Conservation (phyloP, 805 yeast genomes). For the Candida corydali region DNA sequence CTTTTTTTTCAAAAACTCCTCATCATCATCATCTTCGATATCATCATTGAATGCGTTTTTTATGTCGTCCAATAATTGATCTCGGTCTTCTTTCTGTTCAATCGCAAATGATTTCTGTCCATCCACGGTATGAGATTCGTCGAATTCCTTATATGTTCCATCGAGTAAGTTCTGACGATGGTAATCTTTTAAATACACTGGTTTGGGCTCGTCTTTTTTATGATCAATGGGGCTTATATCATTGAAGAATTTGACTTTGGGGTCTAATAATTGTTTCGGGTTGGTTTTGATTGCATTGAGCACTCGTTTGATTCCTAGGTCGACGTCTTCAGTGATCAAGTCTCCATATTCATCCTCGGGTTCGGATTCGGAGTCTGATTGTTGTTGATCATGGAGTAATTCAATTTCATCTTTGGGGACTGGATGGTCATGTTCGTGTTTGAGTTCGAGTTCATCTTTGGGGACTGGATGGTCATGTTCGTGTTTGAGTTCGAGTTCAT, state of each 20-base stretch:
- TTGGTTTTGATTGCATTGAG: slow-evolving; percentile 64
- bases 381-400: neutral
- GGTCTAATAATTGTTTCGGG: slow-evolving; percentile 63
- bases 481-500: slow-evolving; percentile 4
- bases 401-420: neutral
- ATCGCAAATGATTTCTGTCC: slow-evolving; percentile 67
- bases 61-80: slow-evolving; percentile 71
- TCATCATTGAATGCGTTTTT: slow-evolving; percentile 55
- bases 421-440: neutral
- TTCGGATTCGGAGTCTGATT: slow-evolving; percentile 36
- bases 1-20: slow-evolving; percentile 50
- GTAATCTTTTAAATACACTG: slow-evolving; percentile 86
- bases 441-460: neutral
- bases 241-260: slow-evolving; percentile 69
- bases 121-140: slow-evolving; percentile 42
- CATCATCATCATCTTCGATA: slow-evolving; percentile 42
- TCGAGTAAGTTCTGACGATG: slow-evolving; percentile 80
- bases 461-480: neutral
- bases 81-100: slow-evolving; percentile 73
- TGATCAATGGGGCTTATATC: slow-evolving; percentile 34
- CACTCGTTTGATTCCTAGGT: slow-evolving; percentile 70
- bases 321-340: slow-evolving; percentile 80
- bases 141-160: slow-evolving; percentile 54
- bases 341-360: slow-evolving; percentile 93
- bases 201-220: slow-evolving; percentile 53